phyloP scores from a whole-genome alignment of 2,329 filamentous ascomycete species.

The Monilinia aucupariae region DNA sequence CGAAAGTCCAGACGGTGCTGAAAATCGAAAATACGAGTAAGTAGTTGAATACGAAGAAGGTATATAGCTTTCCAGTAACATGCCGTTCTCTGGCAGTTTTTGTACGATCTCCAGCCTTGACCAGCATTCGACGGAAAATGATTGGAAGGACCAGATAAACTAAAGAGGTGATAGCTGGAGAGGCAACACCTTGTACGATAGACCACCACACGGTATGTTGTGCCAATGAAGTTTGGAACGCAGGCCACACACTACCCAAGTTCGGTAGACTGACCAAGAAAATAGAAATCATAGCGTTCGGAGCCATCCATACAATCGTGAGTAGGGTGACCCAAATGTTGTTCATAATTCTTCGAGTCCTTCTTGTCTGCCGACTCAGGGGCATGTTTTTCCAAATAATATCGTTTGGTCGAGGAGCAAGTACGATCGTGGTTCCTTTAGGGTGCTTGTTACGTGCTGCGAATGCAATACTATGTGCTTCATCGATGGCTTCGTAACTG shows the following conservation, averaged over 20 bases:
- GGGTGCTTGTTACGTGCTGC: slow-evolving; percentile 74
- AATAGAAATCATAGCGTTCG: slow-evolving; percentile 90
- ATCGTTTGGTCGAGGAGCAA: slow-evolving; percentile 84
- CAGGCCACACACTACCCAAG: slow-evolving; percentile 71
- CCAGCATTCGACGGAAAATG: slow-evolving; percentile 82
- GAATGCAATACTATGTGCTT: slow-evolving; percentile 84
- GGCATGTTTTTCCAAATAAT: slow-evolving; percentile 94
- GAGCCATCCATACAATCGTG: slow-evolving; percentile 80
- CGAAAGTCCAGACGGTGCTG: slow-evolving; percentile 71
- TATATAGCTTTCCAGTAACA: slow-evolving; percentile 83
- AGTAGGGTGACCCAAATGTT: slow-evolving; percentile 77
- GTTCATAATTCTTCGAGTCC: slow-evolving; percentile 70
- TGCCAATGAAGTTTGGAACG: slow-evolving; percentile 62
- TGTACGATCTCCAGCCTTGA: slow-evolving; percentile 78
- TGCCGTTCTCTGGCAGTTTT: slow-evolving; percentile 91
- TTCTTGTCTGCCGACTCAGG: slow-evolving; percentile 61
- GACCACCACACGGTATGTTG: slow-evolving; percentile 67
- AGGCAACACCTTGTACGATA: slow-evolving; percentile 83
- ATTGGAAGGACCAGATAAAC: slow-evolving; percentile 85
- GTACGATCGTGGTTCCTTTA: slow-evolving; percentile 65
- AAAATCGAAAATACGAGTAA: slow-evolving; percentile 91
- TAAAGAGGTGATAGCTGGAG: slow-evolving; percentile 79
- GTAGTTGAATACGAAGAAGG: slow-evolving; percentile 98
- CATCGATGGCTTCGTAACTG: slow-evolving; percentile 81
- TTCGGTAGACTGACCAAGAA: slow-evolving; percentile 85